Conservation (phyloP, 495 filamentous ascomycete genomes). For the Opeltia flavorubescens region DNA sequence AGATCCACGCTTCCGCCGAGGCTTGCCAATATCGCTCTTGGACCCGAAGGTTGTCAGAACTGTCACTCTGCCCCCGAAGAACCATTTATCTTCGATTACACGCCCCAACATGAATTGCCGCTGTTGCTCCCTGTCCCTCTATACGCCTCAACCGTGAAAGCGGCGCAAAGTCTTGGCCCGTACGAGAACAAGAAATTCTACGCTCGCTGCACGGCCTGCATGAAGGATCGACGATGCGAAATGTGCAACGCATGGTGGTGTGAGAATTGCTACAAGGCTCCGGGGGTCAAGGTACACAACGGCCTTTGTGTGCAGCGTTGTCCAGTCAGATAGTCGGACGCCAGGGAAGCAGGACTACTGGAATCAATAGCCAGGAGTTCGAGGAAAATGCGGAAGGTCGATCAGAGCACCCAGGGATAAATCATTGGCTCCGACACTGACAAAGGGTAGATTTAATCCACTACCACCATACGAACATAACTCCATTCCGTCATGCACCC, state of each 20-base stretch:
- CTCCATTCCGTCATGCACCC: no score
- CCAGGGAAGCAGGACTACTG: no score
- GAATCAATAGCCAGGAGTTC: no score
- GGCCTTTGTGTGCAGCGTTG: conserved; percentile 36
- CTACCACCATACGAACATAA: no score
- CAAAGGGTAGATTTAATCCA: no score
- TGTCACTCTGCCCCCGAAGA: conserved; percentile 57
- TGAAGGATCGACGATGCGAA: conserved; percentile 69
- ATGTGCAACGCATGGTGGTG: conserved; percentile 88
- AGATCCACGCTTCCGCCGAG: conserved; percentile 26
- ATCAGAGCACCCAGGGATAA: no score
- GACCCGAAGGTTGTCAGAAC: conserved; percentile 52
- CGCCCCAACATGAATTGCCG: conserved; percentile 43
- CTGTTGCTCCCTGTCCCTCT: conserved; percentile 63
- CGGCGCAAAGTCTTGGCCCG: conserved; percentile 44
- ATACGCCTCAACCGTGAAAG: conserved; percentile 50
- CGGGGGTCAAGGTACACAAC: conserved; percentile 37
- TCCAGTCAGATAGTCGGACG: conserved; percentile 30
- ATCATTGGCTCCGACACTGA: no score
- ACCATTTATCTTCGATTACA: conserved; percentile 38
- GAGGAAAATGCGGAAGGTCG: no score
- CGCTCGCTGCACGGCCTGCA: conserved; percentile 62
- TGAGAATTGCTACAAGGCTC: conserved; percentile 45
- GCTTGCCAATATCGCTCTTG: conserved; percentile 56
- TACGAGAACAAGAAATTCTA: conserved; percentile 38